Conservation (phyloP, 257 asterid species). For the Datura wrightii region DNA sequence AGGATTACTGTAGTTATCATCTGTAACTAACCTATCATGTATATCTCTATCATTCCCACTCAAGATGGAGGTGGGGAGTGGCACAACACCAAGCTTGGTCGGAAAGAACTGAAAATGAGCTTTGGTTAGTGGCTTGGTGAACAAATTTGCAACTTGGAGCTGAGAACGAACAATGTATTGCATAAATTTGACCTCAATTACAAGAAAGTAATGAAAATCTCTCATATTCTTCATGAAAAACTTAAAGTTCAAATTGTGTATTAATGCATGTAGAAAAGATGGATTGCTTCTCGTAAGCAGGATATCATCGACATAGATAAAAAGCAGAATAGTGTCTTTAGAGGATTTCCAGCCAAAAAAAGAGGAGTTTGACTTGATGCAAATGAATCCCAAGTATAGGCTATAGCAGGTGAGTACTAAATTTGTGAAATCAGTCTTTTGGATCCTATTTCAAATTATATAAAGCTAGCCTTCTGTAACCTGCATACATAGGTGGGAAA, state of each 20-base stretch:
- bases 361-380: neutral
- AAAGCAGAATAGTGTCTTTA: neutral
- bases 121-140: too few relatives aligned
- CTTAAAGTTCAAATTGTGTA: too few relatives aligned
- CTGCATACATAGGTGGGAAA: neutral
- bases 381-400: neutral
- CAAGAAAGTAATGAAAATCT: neutral
- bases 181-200: too few relatives aligned
- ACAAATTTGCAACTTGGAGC: too few relatives aligned
- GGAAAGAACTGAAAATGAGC: too few relatives aligned
- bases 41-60: too few relatives aligned
- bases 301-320: too few relatives aligned
- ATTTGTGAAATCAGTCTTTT: neutral
- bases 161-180: too few relatives aligned
- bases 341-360: neutral
- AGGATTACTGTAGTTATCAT: too few relatives aligned
- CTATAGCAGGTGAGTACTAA: neutral
- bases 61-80: too few relatives aligned
- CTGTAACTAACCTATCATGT: too few relatives aligned
- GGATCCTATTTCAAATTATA: neutral
- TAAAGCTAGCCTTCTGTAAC: neutral
- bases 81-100: too few relatives aligned
- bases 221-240: neutral
- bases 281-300: neutral
- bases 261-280: neutral